Conservation (phyloP, 2,329 filamentous ascomycete species). For the Cytospora leucostoma region DNA sequence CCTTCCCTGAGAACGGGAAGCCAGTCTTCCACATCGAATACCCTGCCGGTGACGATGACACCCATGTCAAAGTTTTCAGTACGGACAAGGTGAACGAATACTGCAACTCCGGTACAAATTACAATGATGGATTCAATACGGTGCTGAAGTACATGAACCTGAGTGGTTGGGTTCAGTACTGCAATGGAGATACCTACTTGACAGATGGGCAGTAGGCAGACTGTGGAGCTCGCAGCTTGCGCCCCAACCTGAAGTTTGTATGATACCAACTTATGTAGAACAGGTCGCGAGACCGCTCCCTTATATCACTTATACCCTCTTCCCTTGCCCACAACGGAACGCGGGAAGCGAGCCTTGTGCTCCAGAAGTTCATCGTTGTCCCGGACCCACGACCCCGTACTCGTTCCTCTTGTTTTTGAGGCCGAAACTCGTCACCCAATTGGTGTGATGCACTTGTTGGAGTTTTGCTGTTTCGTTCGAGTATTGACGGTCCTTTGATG, state of each 20-base stretch:
- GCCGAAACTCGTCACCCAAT: not conserved
- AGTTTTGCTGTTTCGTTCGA: not conserved
- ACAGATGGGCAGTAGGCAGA: constrained; percentile 16
- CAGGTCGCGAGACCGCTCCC: not conserved
- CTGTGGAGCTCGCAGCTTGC: not conserved
- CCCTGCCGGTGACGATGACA: constrained; percentile 46
- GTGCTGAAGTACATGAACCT: constrained; percentile 67
- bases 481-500: not conserved
- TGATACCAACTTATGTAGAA: not conserved
- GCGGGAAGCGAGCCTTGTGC: not conserved
- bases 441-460: not conserved
- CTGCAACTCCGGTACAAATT: constrained; percentile 24
- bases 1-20: constrained; percentile 54
- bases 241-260: not conserved
- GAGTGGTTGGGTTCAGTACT: constrained; percentile 63
- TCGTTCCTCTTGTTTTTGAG: not conserved
- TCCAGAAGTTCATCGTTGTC: not conserved
- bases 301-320: not conserved
- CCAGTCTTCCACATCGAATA: constrained; percentile 67
- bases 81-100: constrained; percentile 14
- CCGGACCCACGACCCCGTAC: not conserved
- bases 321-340: not conserved
- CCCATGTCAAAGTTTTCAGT: constrained; percentile 15
- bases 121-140: constrained; percentile 57
- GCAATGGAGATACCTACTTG: constrained; percentile 39